Conservation (phyloP, 2,329 filamentous ascomycete species). For the Colletotrichum sp. region DNA sequence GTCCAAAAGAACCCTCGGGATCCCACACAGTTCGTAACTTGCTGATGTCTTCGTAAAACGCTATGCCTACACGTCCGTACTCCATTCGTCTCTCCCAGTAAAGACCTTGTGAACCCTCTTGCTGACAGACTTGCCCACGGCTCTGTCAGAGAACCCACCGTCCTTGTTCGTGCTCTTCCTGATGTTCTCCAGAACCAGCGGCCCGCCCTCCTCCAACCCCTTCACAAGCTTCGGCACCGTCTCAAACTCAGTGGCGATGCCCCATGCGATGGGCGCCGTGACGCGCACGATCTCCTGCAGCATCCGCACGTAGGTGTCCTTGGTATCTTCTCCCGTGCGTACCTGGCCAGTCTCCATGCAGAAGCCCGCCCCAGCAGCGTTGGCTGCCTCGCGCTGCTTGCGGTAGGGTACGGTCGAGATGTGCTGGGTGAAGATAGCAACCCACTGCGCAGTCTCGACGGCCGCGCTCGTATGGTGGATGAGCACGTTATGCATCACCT, state of each 20-base stretch:
- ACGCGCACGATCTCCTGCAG: constrained; percentile 76
- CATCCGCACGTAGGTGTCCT: constrained; percentile 77
- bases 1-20: too few species aligned
- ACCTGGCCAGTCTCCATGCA: constrained; percentile 84
- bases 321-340: constrained; percentile 66
- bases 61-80: constrained; percentile 53
- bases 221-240: constrained; percentile 62
- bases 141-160: constrained; percentile 58
- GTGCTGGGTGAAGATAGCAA: constrained; percentile 77
- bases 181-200: constrained; percentile 65
- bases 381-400: constrained; percentile 52
- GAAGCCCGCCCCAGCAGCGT: constrained; percentile 64
- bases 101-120: constrained; percentile 65
- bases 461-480: constrained; percentile 71
- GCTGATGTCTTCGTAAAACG: not conserved
- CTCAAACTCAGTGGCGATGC: constrained; percentile 66
- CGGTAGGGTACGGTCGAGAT: constrained; percentile 79
- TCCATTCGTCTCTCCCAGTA: constrained; percentile 57
- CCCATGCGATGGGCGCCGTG: constrained; percentile 74
- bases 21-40: not conserved
- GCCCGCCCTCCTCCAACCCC: constrained; percentile 64
- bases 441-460: constrained; percentile 74
- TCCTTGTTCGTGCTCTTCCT: constrained; percentile 61
- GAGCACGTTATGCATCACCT: constrained; percentile 68
- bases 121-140: constrained; percentile 63